phyloP scores from a whole-genome alignment of 148 eudicot genomes.

The Cornus controversa region DNA sequence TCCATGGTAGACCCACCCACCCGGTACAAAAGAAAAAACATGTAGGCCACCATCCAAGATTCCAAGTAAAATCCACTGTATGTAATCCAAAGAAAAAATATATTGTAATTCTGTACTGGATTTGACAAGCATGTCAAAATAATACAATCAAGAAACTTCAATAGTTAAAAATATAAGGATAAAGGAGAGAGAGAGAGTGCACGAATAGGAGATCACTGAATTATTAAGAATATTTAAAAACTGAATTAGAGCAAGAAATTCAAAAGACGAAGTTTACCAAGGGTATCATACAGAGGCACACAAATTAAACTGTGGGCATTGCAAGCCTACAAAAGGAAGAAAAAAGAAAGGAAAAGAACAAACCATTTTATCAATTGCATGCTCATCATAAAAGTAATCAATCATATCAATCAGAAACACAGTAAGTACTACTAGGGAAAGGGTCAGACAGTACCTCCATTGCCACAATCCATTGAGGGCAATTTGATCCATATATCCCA shows the following conservation, averaged over 20 bases:
- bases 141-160: neutral
- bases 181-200: too few species aligned
- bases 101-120: neutral
- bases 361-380: neutral
- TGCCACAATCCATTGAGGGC: conserved; percentile 94
- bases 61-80: too few species aligned
- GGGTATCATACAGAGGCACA: conserved; percentile 96
- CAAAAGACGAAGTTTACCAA: conserved; percentile 48
- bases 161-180: neutral
- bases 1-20: neutral
- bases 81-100: too few species aligned
- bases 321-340: conserved; percentile 64
- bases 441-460: conserved; percentile 63
- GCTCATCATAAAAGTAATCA: neutral
- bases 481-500: conserved; percentile 93
- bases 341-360: neutral
- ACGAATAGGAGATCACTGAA: too few species aligned
- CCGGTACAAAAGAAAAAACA: too few species aligned
- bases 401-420: neutral
- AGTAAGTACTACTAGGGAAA: neutral
- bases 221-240: neutral
- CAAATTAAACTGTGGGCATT: conserved; percentile 82
- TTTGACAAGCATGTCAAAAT: neutral
- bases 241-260: conserved; percentile 1
- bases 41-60: too few species aligned